phyloP scores from a whole-genome alignment of 2,329 filamentous ascomycete genomes.

The Lachnellula cervina region DNA sequence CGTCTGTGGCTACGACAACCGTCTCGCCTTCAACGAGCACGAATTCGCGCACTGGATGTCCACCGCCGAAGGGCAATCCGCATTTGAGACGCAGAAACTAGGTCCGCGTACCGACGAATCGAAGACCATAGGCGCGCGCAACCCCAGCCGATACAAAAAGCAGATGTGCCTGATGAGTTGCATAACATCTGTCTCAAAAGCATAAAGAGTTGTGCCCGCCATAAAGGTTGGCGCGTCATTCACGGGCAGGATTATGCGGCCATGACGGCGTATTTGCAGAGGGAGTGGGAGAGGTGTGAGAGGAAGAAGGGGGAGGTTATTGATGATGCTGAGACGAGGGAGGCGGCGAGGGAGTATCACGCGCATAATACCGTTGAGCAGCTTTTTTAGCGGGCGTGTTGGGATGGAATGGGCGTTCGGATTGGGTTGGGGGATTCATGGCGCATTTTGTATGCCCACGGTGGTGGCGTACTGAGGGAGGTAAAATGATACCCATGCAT shows the following conservation, averaged over 20 bases:
- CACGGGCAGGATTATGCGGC: conserved; percentile 20
- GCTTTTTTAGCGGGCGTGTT: conserved; percentile 2
- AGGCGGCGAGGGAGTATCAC: conserved; percentile 27
- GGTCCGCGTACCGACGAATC: conserved; percentile 27
- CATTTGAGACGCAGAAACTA: conserved; percentile 22
- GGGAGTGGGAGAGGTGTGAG: conserved; percentile 17
- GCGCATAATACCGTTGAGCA: conserved; percentile 21
- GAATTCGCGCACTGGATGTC: conserved; percentile 25
- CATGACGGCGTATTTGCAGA: conserved; percentile 11
- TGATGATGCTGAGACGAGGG: conserved; percentile 28
- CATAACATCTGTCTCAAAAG: conserved; percentile 26
- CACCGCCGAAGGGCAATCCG: conserved; percentile 22
- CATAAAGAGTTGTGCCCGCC: conserved; percentile 22
- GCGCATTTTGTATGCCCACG: too few species aligned
- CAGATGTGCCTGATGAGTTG: conserved; percentile 16
- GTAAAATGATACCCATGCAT: too few species aligned
- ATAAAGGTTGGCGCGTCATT: conserved; percentile 23
- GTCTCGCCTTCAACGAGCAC: conserved; percentile 27
- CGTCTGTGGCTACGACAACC: conserved; percentile 30
- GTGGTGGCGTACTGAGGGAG: too few species aligned
- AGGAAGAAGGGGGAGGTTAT: conserved; percentile 22
- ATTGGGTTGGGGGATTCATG: too few species aligned
- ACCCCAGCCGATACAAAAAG: conserved; percentile 17
- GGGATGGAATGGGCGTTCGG: neutral
- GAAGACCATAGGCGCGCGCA: conserved; percentile 14